Percentiles rank a stretch among this genome's conserved stretches.
Conservation (phyloP, 441 rosid genomes). For the Arabidopsis lyrata region DNA sequence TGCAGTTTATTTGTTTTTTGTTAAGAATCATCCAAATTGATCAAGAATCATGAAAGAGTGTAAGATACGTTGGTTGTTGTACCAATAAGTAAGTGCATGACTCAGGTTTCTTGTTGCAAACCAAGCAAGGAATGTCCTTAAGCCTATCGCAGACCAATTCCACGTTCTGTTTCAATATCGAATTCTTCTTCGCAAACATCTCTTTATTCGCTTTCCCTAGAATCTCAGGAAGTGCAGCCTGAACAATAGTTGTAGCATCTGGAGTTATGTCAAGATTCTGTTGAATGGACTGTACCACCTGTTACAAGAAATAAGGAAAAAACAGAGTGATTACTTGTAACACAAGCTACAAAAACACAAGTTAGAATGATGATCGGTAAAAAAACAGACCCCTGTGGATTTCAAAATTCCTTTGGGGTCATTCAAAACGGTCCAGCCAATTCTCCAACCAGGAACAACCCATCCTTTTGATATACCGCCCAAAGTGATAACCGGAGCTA, state of each 20-base stretch:
- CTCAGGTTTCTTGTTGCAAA: slow-evolving; percentile 59
- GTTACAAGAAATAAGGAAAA: slow-evolving; percentile 30
- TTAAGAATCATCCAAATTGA: neutral
- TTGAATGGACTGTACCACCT: slow-evolving; percentile 49
- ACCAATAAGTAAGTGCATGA: slow-evolving; percentile 52
- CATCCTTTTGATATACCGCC: slow-evolving; percentile 80
- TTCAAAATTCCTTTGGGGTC: slow-evolving; percentile 57
- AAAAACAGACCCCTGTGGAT: slow-evolving; percentile 48
- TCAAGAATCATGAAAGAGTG: slow-evolving; percentile 8
- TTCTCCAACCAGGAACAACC: slow-evolving; percentile 76
- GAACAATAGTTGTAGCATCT: slow-evolving; percentile 35
- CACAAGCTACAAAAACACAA: slow-evolving; percentile 5
- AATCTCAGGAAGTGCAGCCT: slow-evolving; percentile 40
- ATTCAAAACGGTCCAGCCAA: slow-evolving; percentile 63
- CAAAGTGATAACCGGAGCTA: slow-evolving; percentile 63
- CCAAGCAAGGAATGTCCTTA: slow-evolving; percentile 55
- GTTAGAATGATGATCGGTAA: neutral
- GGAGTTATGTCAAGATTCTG: slow-evolving; percentile 44
- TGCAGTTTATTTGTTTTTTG: slow-evolving; percentile 26
- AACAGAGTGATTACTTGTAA: slow-evolving; percentile 52
- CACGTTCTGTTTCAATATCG: slow-evolving; percentile 48
- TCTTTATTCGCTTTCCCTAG: slow-evolving; percentile 49
- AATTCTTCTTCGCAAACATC: slow-evolving; percentile 48
- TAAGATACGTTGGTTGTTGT: neutral
- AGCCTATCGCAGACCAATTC: slow-evolving; percentile 47